phyloP scores from a whole-genome alignment of 179 eudicot species.

The Patellifolia procumbens region DNA sequence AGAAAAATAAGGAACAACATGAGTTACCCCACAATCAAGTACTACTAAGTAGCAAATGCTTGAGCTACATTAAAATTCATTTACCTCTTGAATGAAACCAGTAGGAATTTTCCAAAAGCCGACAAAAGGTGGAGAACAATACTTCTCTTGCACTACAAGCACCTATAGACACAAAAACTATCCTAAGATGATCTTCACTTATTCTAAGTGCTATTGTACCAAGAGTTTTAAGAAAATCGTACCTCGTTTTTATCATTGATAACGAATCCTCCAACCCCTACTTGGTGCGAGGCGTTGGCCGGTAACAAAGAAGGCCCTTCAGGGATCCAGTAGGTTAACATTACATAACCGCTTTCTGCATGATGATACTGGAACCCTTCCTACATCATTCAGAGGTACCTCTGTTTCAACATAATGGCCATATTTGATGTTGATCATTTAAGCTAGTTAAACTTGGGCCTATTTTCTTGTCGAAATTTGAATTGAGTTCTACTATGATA shows the following conservation, averaged over 20 bases:
- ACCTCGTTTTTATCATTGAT: slow-evolving; percentile 79
- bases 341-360: slow-evolving; percentile 68
- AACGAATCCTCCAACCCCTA: slow-evolving; percentile 84
- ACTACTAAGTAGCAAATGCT: background rate
- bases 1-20: background rate
- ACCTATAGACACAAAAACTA: slow-evolving; percentile 38
- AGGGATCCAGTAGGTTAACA: slow-evolving; percentile 91
- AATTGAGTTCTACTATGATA: background rate
- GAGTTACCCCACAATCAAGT: background rate
- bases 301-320: slow-evolving; percentile 81
- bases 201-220: background rate
- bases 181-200: background rate
- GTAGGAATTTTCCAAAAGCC: slow-evolving; percentile 94
- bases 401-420: background rate
- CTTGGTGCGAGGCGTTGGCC: slow-evolving; percentile 87
- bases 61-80: background rate
- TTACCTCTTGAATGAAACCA: slow-evolving; percentile 81
- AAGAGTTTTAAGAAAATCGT: background rate
- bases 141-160: slow-evolving; percentile 88
- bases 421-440: background rate
- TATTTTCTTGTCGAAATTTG: background rate
- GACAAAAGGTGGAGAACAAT: slow-evolving; percentile 46
- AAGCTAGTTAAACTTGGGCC: background rate
- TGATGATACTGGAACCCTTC: slow-evolving; percentile 82
- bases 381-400: slow-evolving; percentile 26